Base-by-base conservation (phyloP, 1,284 basidiomycete genomes). In the Termitomyces sp. region DNA sequence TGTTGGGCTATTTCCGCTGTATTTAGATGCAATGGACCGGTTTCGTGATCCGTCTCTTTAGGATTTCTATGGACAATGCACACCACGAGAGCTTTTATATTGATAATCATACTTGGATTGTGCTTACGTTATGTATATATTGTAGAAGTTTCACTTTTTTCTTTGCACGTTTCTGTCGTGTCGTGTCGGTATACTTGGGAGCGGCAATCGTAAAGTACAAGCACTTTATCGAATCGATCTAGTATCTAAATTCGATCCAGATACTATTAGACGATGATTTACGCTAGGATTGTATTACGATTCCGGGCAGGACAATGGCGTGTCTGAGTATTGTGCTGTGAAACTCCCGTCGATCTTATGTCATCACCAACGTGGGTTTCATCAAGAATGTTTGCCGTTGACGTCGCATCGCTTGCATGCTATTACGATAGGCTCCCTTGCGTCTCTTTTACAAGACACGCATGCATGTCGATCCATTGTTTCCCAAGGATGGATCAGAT, bases 71-170 rank as follows among this genome's bases (percentile, higher is more conserved):
- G 15, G 17, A 15, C 30, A n/a, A n/a, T n/a, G n/a, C n/a, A n/a
- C n/a, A n/a, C n/a, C n/a, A 21, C 19, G 38, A n/a, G 13, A 28
- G n/a, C 47, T 49, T 39, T 30, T 49, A 49, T 49, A 49, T 49
- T 49, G 36, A 49, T 49, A 30, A 49, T 19, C 36, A 39, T 49
- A 39, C 24, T 1, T 36, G 33, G 45, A 24, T 24, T 24, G 24
- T 24, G 24, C 24, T 24, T 24, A 24, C 24, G 24, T 24, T 24
- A 24, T 24, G 0, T 24, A 24, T 24, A 24, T 24, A 24, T 24
- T 24, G 24, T 24, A 2, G 24, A 24, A 24, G 24, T 24, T 24
- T 24, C 24, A 24, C 24, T 24, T 24, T 24, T 24, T 24, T 24
- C 24, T 24, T 24, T 24, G 24, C 24, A 24, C 24, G 24, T 24